Percentiles rank a stretch among this genome's conserved stretches.
phyloP scores from a whole-genome alignment of 495 filamentous ascomycete species.

The Pyronema domesticum region DNA sequence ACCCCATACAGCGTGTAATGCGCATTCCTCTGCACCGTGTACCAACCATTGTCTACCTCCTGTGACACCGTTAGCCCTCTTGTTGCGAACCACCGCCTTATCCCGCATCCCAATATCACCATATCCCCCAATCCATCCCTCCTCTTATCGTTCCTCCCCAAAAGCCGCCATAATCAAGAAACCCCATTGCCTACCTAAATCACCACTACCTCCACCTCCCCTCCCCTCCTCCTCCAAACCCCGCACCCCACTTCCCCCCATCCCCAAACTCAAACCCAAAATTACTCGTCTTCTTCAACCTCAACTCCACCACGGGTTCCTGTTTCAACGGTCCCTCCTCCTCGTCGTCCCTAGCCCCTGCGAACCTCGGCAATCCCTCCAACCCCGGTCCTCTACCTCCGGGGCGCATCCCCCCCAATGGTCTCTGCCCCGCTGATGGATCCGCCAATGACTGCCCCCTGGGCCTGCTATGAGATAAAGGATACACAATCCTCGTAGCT shows the following conservation, averaged over 20 bases:
- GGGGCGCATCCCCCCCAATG: background rate
- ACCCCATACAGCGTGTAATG: too few species aligned
- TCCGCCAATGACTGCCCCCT: background rate
- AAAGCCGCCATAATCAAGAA: too few species aligned
- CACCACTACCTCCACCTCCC: background rate
- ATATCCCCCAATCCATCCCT: too few species aligned
- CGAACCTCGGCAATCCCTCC: too few species aligned
- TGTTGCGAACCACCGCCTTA: too few species aligned
- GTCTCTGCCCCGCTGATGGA: background rate
- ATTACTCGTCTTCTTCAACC: conserved; percentile 1
- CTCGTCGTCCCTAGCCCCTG: background rate
- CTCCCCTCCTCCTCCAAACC: background rate
- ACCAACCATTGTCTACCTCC: too few species aligned
- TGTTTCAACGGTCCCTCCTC: background rate
- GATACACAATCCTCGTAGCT: conserved; percentile 2
- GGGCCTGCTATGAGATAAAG: background rate
- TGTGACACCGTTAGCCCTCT: too few species aligned
- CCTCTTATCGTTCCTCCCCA: too few species aligned
- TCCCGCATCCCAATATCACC: too few species aligned
- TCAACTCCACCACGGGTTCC: background rate
- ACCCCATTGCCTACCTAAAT: background rate
- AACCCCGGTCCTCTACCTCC: too few species aligned
- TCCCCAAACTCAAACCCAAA: background rate
- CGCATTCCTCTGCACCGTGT: too few species aligned
- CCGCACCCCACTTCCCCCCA: background rate